Evolutionary conservation across 1,284 basidiomycete species (phyloP), one percentile per base, ranked within the genome.

Genomic region (Hymenochaete sp.): DNA sequence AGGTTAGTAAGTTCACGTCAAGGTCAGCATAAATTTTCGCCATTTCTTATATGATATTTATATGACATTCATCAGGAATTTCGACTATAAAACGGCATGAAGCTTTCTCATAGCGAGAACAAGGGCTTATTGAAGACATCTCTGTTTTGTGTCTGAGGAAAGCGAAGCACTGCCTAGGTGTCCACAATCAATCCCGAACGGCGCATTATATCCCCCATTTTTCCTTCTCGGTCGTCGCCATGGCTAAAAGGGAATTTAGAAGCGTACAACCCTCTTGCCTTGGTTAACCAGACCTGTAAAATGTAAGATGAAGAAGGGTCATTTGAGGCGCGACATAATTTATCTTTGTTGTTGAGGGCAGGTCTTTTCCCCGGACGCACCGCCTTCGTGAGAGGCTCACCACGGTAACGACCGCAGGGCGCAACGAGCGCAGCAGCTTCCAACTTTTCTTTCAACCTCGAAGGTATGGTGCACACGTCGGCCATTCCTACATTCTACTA

Each of bases 401-500:
- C n/a, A n/a, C n/a, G n/a, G n/a, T n/a, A n/a, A n/a, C n/a, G n/a
- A n/a, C n/a, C n/a, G n/a, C n/a, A n/a, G n/a, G n/a, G n/a, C n/a
- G n/a, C n/a, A n/a, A n/a, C n/a, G 10, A 31, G 28, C 28, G 21
- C 32, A 35, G 32, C 32, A 35, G 6, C 32, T n/a, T n/a, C 37
- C 41, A 13, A 24, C 13, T 21, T 9, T 38, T 14, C 35, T 8
- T 25, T 27, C 29, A n/a, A 9, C 25, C 24, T 21, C 18, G n/a
- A 4, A 4, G 18, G 19, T 35, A 46, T 46, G 48, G 39, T 33
- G 7, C 67, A 65, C 2, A 59, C 63, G 25, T 80, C 82, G 50
- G 77, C 82, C 26, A 68, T 86, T 52, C 82, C 82, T 26, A 69
- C 72, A 53, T 71, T 75, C 52, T 86, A 87, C 63, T 87, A 77